Base-by-base conservation (phyloP, 2,329 filamentous ascomycete genomes). In the Colletotrichum magnum region DNA sequence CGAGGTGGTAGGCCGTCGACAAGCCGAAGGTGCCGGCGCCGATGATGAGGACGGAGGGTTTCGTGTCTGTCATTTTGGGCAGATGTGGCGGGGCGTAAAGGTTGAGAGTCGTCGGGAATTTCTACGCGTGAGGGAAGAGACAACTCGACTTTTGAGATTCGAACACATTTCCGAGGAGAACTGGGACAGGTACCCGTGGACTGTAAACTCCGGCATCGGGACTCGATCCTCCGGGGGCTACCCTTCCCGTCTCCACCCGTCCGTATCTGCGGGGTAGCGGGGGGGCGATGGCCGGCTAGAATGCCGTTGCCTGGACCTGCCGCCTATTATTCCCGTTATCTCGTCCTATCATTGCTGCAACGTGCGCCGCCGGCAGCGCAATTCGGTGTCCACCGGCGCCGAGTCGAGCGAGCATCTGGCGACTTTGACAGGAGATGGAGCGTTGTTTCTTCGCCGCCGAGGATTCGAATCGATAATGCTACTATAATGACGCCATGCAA, bases 1-100 rank as follows among this genome's bases (percentile, higher is more conserved):
- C 73, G 26, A 85, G 77, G 68, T 83, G 81, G 36, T 82, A 76
- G 26, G 82, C 82, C 1, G 81, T 81, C 1, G 83, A 83, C 13
- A 85, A 77, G 26, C 82, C 83, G 71, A 83, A 85, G 7, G 79
- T 80, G 24, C 83, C 83, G 18, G 77, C 82, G 6, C 83, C 82
- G 24, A 82, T 71, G 61, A 77, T 72, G 28, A 75, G 32, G 21
- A 76, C 72, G 16, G 60, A 45, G 7, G 43, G 16, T 47, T 57
- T 39, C 2, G 6, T 13, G 18, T n/a, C 36, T 24, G 43, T n/a
- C 60, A 63, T 63, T 24, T n/a, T 50, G 47, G 39, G 28, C 47
- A n/a, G 4, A 6, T 50, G 47, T 5, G 47, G 21, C 7, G 16
- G 21, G 47, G 21, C 9, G 43, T 1, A n/a, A 3, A 18, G 0